phyloP scores from a whole-genome alignment of 495 filamentous ascomycete species.

The Staphylotrichum tortipilum region DNA sequence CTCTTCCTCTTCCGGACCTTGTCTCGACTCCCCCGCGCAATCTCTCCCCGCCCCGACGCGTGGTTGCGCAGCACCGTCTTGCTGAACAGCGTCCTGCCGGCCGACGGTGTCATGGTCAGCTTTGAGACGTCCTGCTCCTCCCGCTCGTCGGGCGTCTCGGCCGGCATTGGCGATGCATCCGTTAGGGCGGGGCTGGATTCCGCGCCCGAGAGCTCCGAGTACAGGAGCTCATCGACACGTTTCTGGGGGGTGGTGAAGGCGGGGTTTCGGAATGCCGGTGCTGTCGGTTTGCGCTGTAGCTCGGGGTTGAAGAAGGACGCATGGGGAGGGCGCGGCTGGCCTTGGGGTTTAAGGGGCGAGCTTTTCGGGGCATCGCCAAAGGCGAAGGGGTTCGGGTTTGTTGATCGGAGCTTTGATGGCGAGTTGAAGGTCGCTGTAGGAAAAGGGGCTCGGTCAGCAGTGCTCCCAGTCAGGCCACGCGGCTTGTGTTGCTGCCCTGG shows the following conservation, averaged over 20 bases:
- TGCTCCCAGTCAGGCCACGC: slow-evolving; percentile 2
- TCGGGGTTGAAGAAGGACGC: slow-evolving; percentile 32
- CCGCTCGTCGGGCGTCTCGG: slow-evolving; percentile 37
- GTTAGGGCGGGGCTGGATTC: slow-evolving; percentile 68
- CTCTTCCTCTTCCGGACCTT: slow-evolving; percentile 42
- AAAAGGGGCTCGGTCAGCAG: slow-evolving; percentile 11
- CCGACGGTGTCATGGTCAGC: slow-evolving; percentile 34
- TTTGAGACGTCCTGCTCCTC: slow-evolving; percentile 23
- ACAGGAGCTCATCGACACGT: slow-evolving; percentile 50
- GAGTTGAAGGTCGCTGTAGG: slow-evolving; percentile 23
- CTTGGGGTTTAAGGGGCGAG: slow-evolving; percentile 25
- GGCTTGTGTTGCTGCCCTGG: too few relatives aligned
- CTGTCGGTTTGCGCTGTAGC: slow-evolving; percentile 27
- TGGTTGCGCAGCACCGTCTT: slow-evolving; percentile 37
- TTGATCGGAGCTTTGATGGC: slow-evolving; percentile 12
- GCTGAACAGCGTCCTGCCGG: slow-evolving; percentile 29
- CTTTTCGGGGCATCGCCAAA: slow-evolving; percentile 12
- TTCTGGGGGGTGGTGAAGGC: slow-evolving; percentile 78
- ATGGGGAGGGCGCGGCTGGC: slow-evolving; percentile 28
- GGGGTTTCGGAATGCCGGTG: slow-evolving; percentile 52
- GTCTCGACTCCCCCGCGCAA: slow-evolving; percentile 26
- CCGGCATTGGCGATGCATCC: slow-evolving; percentile 55
- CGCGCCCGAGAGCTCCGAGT: slow-evolving; percentile 62
- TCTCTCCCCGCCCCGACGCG: slow-evolving; percentile 39
- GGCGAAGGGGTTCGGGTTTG: slow-evolving; percentile 27